Percentiles rank a stretch among this genome's conserved stretches.
Evolutionary conservation across 257 asterid species (phyloP).

Genomic region (Ophiorrhiza pumila): DNA sequence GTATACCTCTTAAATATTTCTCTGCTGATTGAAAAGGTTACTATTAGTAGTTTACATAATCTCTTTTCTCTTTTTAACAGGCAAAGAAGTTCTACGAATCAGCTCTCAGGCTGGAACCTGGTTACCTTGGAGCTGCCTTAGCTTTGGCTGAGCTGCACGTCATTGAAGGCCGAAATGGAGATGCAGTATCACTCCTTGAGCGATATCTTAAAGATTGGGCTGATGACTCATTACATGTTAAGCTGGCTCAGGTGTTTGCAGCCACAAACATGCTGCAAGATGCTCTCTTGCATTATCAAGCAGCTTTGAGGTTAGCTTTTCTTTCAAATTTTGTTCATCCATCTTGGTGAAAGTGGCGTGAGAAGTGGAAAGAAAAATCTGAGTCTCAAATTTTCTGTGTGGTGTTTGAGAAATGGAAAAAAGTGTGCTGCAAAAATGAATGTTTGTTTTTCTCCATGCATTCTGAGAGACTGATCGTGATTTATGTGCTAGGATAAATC

Average conservation of each 20-base stretch:
- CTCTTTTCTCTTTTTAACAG: slow-evolving; percentile 29
- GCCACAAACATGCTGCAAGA: slow-evolving; percentile 93
- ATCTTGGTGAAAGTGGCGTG: background rate
- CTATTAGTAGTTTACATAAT: background rate
- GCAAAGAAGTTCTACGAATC: slow-evolving; percentile 96
- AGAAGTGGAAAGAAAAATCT: background rate
- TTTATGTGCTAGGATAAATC: slow-evolving; percentile 65
- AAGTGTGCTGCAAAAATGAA: background rate
- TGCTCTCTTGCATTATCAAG: slow-evolving; percentile 85
- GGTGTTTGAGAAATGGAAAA: background rate
- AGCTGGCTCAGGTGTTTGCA: slow-evolving; percentile 95
- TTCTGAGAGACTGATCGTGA: background rate
- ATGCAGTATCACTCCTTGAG: slow-evolving; percentile 84
- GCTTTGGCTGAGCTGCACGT: slow-evolving; percentile 98
- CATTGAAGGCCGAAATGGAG: slow-evolving; percentile 87
- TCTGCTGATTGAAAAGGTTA: background rate
- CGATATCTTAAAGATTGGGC: slow-evolving; percentile 92
- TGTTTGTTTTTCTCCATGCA: background rate
- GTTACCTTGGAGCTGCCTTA: slow-evolving; percentile 92
- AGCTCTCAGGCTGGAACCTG: slow-evolving; percentile 96
- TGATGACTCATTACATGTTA: slow-evolving; percentile 88
- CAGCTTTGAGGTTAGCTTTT: slow-evolving; percentile 67
- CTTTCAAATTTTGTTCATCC: background rate
- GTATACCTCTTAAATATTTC: slow-evolving; percentile 23
- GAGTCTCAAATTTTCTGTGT: background rate